Conservation (phyloP, 2,329 filamentous ascomycete species). For the Fusarium fracticaudum region DNA sequence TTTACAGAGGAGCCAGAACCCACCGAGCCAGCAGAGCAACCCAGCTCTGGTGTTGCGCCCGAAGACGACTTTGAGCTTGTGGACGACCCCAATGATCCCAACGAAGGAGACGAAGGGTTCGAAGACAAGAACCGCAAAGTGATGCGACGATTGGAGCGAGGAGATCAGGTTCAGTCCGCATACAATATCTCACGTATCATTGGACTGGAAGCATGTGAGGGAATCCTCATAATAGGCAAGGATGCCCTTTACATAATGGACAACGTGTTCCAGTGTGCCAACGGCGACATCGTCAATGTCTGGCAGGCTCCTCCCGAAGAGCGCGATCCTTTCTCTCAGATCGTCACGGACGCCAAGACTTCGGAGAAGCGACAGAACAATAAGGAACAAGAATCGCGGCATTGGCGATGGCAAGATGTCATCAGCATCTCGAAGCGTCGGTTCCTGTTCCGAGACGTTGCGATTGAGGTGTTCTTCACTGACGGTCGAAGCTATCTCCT, state of each 20-base stretch:
- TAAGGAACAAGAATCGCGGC: conserved; percentile 81
- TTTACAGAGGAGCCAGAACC: conserved; percentile 40
- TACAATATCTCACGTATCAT: conserved; percentile 96
- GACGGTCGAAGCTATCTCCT: conserved; percentile 95
- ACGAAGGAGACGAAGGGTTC: conserved; percentile 78
- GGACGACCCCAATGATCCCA: conserved; percentile 87
- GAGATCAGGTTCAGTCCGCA: conserved; percentile 91
- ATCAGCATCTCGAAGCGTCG: conserved; percentile 95
- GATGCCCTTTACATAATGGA: conserved; percentile 94
- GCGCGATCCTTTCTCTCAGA: conserved; percentile 92
- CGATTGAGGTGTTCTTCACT: conserved; percentile 96
- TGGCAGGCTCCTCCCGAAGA: conserved; percentile 94
- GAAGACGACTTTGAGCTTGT: conserved; percentile 98
- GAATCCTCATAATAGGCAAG: conserved; percentile 91
- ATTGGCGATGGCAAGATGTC: conserved; percentile 94
- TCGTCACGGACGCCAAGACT: conserved; percentile 77
- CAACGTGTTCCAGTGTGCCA: conserved; percentile 92
- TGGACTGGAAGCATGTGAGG: conserved; percentile 92
- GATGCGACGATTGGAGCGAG: conserved; percentile 89
- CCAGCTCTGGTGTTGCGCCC: conserved; percentile 47
- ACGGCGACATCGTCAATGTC: conserved; percentile 96
- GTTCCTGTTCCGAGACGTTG: conserved; percentile 94
- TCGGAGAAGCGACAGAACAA: conserved; percentile 68
- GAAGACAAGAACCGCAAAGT: conserved; percentile 99
- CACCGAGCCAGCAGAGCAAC: conserved; percentile 26